Evolutionary conservation across 2,329 filamentous ascomycete species (phyloP).

Genomic region (Anthostomella pinea): DNA sequence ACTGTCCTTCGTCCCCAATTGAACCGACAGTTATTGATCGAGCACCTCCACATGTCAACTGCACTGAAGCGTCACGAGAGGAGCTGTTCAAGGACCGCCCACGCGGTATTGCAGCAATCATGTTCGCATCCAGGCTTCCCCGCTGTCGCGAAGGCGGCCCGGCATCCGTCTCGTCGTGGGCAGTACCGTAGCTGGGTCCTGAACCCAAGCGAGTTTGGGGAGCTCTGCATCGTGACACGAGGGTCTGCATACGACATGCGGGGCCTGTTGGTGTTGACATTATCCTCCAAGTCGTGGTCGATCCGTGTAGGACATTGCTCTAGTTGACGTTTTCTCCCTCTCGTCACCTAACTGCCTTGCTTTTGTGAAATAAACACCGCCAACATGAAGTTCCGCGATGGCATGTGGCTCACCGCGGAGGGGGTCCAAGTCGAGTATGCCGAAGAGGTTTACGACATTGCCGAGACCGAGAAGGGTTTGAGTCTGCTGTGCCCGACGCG

Average conservation of each 20-base stretch:
- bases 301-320: too few species aligned
- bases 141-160: constrained; percentile 1
- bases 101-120: too few species aligned
- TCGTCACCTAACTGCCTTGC: too few species aligned
- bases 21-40: constrained; percentile 3
- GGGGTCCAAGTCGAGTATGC: constrained; percentile 62
- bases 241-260: not conserved
- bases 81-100: too few species aligned
- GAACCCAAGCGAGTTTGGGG: too few species aligned
- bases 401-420: constrained; percentile 65
- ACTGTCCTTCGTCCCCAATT: constrained; percentile 4
- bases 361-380: too few species aligned
- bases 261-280: not conserved
- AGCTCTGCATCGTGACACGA: not conserved
- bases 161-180: constrained; percentile 1
- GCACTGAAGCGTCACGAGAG: too few species aligned
- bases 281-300: not conserved
- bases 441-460: constrained; percentile 58
- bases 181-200: too few species aligned
- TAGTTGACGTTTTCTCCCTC: too few species aligned
- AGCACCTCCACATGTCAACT: too few species aligned
- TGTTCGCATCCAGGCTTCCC: not conserved
- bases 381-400: constrained; percentile 60
- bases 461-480: constrained; percentile 45
- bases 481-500: constrained; percentile 56